Conservation (phyloP, 108 stramenopile genomes). For the Conticribra weissflogii region DNA sequence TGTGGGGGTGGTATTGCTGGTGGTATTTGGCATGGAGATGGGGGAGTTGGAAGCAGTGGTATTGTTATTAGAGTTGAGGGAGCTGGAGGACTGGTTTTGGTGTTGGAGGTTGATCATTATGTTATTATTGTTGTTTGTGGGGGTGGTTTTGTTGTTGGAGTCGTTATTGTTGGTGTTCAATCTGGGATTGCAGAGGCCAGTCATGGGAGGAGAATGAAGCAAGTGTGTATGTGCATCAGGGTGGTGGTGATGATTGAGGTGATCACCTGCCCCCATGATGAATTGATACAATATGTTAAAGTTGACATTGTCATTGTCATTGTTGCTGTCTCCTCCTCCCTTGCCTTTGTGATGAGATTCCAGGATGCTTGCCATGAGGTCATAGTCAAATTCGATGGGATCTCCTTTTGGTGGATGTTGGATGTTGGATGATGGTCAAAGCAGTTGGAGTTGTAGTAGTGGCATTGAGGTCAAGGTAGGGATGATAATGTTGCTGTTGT, state of each 20-base stretch:
- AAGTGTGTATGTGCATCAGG: neutral
- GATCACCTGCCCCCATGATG: neutral
- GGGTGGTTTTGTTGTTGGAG: too few relatives aligned
- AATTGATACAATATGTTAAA: constrained; percentile 7
- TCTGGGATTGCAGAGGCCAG: too few relatives aligned
- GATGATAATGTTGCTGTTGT: too few relatives aligned
- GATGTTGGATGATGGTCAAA: too few relatives aligned
- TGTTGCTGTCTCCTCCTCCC: too few relatives aligned
- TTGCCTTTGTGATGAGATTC: constrained; percentile 1
- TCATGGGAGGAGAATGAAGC: too few relatives aligned
- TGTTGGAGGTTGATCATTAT: neutral
- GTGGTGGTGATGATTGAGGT: neutral
- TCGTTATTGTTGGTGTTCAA: too few relatives aligned
- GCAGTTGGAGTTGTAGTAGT: too few relatives aligned
- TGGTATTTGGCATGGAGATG: neutral
- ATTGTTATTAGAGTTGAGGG: too few relatives aligned
- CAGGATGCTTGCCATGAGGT: constrained; percentile 6
- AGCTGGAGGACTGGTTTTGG: neutral
- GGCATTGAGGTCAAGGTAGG: too few relatives aligned
- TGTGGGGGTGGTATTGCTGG: neutral
- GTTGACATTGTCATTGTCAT: constrained; percentile 14
- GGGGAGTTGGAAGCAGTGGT: too few relatives aligned
- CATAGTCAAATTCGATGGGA: constrained; percentile 7
- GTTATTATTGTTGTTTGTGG: too few relatives aligned
- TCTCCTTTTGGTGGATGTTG: neutral